phyloP scores from a whole-genome alignment of 176 grass and related monocot genomes.

The Metroxylon sagu region DNA sequence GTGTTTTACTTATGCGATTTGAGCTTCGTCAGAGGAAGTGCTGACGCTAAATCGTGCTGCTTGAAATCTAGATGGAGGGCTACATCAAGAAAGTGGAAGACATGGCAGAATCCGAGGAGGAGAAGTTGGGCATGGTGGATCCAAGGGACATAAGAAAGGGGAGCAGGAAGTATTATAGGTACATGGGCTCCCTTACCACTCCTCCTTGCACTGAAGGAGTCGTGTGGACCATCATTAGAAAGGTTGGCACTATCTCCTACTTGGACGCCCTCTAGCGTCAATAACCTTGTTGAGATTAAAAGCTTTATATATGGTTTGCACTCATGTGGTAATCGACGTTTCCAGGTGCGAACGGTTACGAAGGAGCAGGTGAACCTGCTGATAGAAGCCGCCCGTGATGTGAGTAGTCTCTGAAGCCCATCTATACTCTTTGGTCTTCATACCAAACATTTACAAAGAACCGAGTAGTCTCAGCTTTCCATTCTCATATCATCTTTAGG shows the following conservation, averaged over 20 bases:
- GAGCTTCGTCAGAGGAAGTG: background rate
- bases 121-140: slow-evolving; percentile 26
- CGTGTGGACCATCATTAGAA: slow-evolving; percentile 50
- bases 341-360: slow-evolving; percentile 49
- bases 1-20: background rate
- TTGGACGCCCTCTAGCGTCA: background rate
- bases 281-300: background rate
- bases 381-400: slow-evolving; percentile 53
- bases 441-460: background rate
- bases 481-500: background rate
- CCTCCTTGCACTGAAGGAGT: slow-evolving; percentile 71
- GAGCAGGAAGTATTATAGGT: slow-evolving; percentile 55
- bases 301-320: background rate
- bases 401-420: slow-evolving; percentile 18
- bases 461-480: background rate
- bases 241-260: slow-evolving; percentile 19
- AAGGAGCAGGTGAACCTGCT: slow-evolving; percentile 47
- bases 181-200: slow-evolving; percentile 65
- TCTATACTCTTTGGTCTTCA: background rate
- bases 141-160: slow-evolving; percentile 13
- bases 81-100: too few relatives aligned
- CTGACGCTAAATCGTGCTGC: background rate
- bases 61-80: slow-evolving; percentile 37
- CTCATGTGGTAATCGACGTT: background rate
- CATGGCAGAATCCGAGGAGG: slow-evolving; percentile 18